These are phyloP conservation scores for Pulveroboletus frians DNA, from an alignment of 768 basidiomycete genomes.

Conservation along the genomic window DNA sequence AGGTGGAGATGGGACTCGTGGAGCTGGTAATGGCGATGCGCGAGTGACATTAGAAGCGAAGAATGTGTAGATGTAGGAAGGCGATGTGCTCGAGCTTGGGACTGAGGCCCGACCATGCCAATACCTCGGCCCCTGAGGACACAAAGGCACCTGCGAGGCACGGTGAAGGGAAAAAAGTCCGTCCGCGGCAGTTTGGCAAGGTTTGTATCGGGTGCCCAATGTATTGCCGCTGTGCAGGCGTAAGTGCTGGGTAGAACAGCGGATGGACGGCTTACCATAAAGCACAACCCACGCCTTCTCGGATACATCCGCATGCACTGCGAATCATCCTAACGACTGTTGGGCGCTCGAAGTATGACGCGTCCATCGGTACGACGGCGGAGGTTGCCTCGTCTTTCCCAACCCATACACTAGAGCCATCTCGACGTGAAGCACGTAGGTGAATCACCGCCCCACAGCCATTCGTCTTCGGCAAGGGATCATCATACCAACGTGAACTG, in stretches of 20 bases:
- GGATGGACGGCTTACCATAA: constrained; percentile 39
- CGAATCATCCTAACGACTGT: constrained; percentile 45
- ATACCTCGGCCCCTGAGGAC: constrained; percentile 40
- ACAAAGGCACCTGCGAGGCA: constrained; percentile 20
- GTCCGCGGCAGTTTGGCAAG: constrained; percentile 53
- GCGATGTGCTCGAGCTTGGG: constrained; percentile 13
- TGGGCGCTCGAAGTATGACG: constrained; percentile 51
- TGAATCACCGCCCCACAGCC: constrained; percentile 66
- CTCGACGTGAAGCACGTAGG: constrained; percentile 48
- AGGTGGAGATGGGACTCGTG: background rate
- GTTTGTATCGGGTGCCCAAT: constrained; percentile 56
- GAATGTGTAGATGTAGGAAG: constrained; percentile 40
- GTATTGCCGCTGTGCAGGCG: constrained; percentile 51
- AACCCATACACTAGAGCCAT: constrained; percentile 50
- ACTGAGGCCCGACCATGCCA: constrained; percentile 32
- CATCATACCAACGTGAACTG: constrained; percentile 4
- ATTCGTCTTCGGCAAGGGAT: constrained; percentile 32
- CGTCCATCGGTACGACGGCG: constrained; percentile 51
- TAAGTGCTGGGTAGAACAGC: constrained; percentile 8
- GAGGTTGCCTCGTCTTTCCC: constrained; percentile 49
- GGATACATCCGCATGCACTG: constrained; percentile 59
- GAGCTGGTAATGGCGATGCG: constrained; percentile 18
- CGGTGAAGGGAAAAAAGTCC: constrained; percentile 32
- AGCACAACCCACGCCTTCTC: constrained; percentile 64
- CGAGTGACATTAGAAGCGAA: constrained; percentile 42